Evolutionary conservation across 192 early-diverging fungal species (phyloP).

Genomic region (Coemansia sp.): DNA sequence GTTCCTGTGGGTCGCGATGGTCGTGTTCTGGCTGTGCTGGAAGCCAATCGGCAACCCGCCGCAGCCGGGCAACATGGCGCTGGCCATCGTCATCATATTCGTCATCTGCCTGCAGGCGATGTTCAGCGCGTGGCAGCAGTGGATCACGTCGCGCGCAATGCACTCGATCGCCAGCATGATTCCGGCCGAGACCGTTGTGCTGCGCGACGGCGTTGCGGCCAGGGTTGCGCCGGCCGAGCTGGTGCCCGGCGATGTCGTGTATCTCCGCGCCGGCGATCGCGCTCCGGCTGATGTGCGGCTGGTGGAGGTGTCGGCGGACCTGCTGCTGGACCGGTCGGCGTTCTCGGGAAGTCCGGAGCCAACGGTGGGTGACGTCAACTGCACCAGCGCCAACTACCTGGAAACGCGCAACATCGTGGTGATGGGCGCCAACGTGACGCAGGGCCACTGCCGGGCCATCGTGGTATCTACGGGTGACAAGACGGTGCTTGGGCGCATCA

Average conservation of each 20-base stretch:
- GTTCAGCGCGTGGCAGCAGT: slow-evolving; percentile 73
- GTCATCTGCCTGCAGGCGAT: slow-evolving; percentile 68
- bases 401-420: slow-evolving; percentile 85
- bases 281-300: slow-evolving; percentile 80
- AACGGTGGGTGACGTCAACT: slow-evolving; percentile 60
- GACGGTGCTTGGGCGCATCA: slow-evolving; percentile 76
- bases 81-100: slow-evolving; percentile 62
- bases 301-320: slow-evolving; percentile 60
- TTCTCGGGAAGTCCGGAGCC: slow-evolving; percentile 77
- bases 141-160: slow-evolving; percentile 66
- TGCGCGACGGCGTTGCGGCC: slow-evolving; percentile 64
- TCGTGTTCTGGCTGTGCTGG: slow-evolving; percentile 70
- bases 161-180: slow-evolving; percentile 72
- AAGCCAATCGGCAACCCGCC: slow-evolving; percentile 61
- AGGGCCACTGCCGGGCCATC: slow-evolving; percentile 71
- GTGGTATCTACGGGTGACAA: slow-evolving; percentile 77
- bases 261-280: slow-evolving; percentile 64
- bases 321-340: slow-evolving; percentile 76
- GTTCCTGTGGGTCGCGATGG: slow-evolving; percentile 66
- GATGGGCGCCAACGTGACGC: slow-evolving; percentile 67
- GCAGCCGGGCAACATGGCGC: slow-evolving; percentile 58
- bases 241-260: slow-evolving; percentile 76
- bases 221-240: slow-evolving; percentile 60
- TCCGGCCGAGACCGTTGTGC: slow-evolving; percentile 61
- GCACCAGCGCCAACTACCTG: slow-evolving; percentile 72